phyloP scores from a whole-genome alignment of 108 stramenopile genomes.

The Chaetoceros tenuissimus region DNA sequence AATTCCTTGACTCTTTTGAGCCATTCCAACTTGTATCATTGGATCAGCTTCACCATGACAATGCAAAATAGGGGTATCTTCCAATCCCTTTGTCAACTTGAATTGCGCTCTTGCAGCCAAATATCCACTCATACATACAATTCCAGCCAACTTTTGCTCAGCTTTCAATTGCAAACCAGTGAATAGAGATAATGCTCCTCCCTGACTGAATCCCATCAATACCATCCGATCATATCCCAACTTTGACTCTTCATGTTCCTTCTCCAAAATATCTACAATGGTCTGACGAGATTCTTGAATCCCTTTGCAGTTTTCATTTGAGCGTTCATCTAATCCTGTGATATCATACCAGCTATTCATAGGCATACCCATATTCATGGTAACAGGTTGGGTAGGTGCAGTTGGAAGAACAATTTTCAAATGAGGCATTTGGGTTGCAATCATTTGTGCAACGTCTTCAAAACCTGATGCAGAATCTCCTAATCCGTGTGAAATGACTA shows the following conservation, averaged over 20 bases:
- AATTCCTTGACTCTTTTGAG: slow-evolving; percentile 50
- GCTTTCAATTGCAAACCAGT: slow-evolving; percentile 77
- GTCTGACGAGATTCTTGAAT: slow-evolving; percentile 52
- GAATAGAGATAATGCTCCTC: slow-evolving; percentile 80
- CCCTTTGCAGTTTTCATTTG: slow-evolving; percentile 82
- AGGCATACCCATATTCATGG: slow-evolving; percentile 84
- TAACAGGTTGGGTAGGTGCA: slow-evolving; percentile 85
- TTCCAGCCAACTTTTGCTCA: slow-evolving; percentile 65
- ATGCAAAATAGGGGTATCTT: slow-evolving; percentile 74
- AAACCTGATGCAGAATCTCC: slow-evolving; percentile 87
- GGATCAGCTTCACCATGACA: slow-evolving; percentile 85
- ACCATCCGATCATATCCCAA: slow-evolving; percentile 85
- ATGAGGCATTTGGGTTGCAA: slow-evolving; percentile 61
- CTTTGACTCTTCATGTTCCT: slow-evolving; percentile 58
- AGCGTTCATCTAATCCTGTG: slow-evolving; percentile 69
- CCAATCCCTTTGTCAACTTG: slow-evolving; percentile 35
- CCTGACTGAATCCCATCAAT: slow-evolving; percentile 90
- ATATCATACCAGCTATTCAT: slow-evolving; percentile 95
- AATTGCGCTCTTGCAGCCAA: slow-evolving; percentile 69
- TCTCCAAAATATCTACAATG: slow-evolving; percentile 39
- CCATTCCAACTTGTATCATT: slow-evolving; percentile 62
- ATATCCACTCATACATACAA: slow-evolving; percentile 83
- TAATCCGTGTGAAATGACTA: slow-evolving; percentile 89
- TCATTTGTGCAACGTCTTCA: slow-evolving; percentile 33
- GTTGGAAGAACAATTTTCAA: slow-evolving; percentile 88